Base-by-base conservation (phyloP, 2,329 filamentous ascomycete genomes). In the Botrytis cinerea region DNA sequence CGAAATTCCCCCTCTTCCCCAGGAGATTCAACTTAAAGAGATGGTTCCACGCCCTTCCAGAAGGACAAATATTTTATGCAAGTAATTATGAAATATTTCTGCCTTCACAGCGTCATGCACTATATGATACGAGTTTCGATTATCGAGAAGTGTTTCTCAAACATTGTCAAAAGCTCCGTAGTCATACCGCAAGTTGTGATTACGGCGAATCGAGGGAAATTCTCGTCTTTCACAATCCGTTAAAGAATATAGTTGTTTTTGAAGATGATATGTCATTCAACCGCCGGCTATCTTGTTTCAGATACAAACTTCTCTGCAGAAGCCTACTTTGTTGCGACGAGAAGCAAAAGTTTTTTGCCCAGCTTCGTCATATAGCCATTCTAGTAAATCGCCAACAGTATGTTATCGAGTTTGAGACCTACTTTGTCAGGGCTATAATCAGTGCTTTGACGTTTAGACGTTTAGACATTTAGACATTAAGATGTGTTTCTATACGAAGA, bases 261-360 rank as follows among this genome's bases (percentile, higher is more conserved):
- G 4, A n/a, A 6, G 10, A 10, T 12, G 48, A 51, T n/a, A 10
- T 4, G 1, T 5, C 10, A 9, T 12, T 4, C 25, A n/a, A 4
- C 4, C 1, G 3, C 22, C 12, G 10, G 22, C 5, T 25, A 1
- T 12, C 12, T 51, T 1, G 10, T 10, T 6, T 5, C 4, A 0
- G 10, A n/a, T 6, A 51, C 0, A 25, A 5, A 51, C 10, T n/a
- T n/a, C 22, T 51, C 48, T n/a, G 10, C 48, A 22, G 9, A 51
- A 25, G 25, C 4, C 22, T 51, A n/a, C 4, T 14, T 51, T 51
- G 48, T 51, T n/a, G 48, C 10, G 10, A 51, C 12, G 25, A 14
- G 48, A 51, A 25, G 25, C 25, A 12, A n/a, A 51, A 0, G 10
- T 2, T 14, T 51, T 51, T 51, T 10, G 48, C 48, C 10, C 4